Evolutionary conservation across 1,284 basidiomycete genomes (phyloP).

Genomic region (Porodaedalea pini): DNA sequence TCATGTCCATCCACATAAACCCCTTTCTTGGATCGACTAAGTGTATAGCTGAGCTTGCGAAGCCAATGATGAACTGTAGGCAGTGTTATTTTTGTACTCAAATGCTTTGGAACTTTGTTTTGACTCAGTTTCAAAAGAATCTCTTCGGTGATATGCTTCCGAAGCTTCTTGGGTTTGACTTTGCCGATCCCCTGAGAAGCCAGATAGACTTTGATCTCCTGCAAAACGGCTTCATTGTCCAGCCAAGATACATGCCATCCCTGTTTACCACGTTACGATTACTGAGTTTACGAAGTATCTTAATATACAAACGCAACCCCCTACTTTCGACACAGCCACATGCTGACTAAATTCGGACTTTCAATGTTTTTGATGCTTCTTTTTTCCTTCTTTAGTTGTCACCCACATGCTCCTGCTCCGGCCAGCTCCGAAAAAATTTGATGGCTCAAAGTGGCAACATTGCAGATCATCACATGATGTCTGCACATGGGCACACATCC

Average conservation of each 20-base stretch:
- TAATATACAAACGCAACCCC: too few species aligned
- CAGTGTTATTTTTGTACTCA: constrained; percentile 13
- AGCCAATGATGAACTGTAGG: constrained; percentile 25
- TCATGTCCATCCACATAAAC: constrained; percentile 30
- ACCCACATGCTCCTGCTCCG: too few species aligned
- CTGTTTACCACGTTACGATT: not conserved
- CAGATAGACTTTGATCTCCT: not conserved
- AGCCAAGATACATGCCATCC: not conserved
- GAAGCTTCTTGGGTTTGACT: constrained; percentile 14
- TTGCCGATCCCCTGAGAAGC: not conserved
- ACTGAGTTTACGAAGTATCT: too few species aligned
- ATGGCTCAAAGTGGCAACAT: too few species aligned
- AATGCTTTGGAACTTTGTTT: not conserved
- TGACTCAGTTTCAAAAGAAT: constrained; percentile 23
- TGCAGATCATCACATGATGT: too few species aligned
- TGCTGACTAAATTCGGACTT: too few species aligned
- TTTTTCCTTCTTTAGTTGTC: too few species aligned
- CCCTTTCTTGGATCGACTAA: constrained; percentile 23
- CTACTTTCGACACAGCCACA: too few species aligned
- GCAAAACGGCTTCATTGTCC: constrained; percentile 4
- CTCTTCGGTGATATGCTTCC: constrained; percentile 22
- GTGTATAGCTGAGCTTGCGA: constrained; percentile 23
- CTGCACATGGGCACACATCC: too few species aligned
- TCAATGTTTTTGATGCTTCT: too few species aligned
- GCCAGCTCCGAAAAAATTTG: too few species aligned